Evolutionary conservation across 192 early-diverging fungal genomes (phyloP).

Genomic region (Coemansia umbellata): DNA sequence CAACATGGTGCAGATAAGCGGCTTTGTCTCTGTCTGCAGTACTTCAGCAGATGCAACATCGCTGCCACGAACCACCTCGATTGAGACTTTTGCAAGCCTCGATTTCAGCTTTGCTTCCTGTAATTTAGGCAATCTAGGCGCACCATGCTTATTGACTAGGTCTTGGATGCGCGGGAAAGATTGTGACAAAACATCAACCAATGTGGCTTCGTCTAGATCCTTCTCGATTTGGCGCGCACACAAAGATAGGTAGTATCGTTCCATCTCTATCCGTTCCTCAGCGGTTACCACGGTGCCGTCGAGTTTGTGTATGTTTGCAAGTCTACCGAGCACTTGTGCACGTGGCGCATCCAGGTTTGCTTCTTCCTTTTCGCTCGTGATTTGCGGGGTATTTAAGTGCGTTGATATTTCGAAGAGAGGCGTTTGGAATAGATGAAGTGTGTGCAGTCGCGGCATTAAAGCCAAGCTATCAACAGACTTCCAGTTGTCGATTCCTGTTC

Average conservation of each 20-base stretch:
- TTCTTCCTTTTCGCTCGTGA: background rate
- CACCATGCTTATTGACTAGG: constrained; percentile 20
- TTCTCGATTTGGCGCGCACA: constrained; percentile 20
- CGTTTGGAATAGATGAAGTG: constrained; percentile 2
- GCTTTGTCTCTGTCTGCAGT: background rate
- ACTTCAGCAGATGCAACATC: background rate
- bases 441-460: background rate
- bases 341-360: background rate
- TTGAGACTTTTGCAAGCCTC: background rate
- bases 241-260: constrained; percentile 31
- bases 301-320: constrained; percentile 16
- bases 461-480: background rate
- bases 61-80: constrained; percentile 1
- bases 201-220: background rate
- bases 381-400: background rate
- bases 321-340: constrained; percentile 8
- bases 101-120: constrained; percentile 5
- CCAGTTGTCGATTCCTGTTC: constrained; percentile 14
- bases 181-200: background rate
- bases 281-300: constrained; percentile 19
- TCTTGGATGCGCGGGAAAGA: constrained; percentile 11
- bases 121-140: background rate
- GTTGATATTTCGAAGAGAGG: constrained; percentile 1
- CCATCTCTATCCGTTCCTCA: constrained; percentile 42
- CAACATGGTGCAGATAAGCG: constrained; percentile 28